These are phyloP conservation scores for Wallacemonas sp. DNA, from an alignment of 208 protist genomes.

Conservation along the genomic window DNA sequence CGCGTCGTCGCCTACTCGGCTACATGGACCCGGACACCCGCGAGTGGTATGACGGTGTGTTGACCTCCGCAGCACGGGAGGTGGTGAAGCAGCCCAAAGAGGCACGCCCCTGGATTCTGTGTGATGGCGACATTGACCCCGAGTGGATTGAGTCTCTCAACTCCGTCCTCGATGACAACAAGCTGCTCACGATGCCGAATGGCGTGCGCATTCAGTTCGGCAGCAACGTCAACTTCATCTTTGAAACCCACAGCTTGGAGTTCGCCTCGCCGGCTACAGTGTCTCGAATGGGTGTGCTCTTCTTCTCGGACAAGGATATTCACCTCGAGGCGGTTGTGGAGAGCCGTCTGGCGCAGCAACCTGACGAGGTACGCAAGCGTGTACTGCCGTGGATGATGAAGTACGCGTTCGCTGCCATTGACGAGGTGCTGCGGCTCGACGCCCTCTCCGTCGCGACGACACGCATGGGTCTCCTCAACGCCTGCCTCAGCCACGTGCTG, in stretches of 20 bases:
- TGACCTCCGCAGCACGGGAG: conserved; percentile 93
- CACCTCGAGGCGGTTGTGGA: conserved; percentile 83
- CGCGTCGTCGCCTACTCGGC: conserved; percentile 92
- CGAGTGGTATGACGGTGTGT: conserved; percentile 99
- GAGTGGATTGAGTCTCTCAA: conserved; percentile 99
- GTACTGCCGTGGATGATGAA: conserved; percentile 75
- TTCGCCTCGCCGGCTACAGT: conserved; percentile 99
- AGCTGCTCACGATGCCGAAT: conserved; percentile 97
- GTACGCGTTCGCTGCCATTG: conserved; percentile 81
- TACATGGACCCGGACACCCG: conserved; percentile 96
- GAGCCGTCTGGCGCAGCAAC: conserved; percentile 66
- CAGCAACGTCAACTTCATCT: conserved; percentile 94
- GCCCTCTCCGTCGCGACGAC: conserved; percentile 88
- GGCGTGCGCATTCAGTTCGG: conserved; percentile 97
- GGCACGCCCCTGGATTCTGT: conserved; percentile 91
- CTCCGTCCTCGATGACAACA: conserved; percentile 99
- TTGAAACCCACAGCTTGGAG: conserved; percentile 97
- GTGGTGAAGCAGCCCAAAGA: conserved; percentile 76
- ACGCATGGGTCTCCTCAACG: conserved; percentile 91
- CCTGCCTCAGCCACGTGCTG: conserved; percentile 67
- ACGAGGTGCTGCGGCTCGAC: conserved; percentile 58
- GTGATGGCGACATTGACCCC: conserved; percentile 98
- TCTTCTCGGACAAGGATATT: conserved; percentile 95
- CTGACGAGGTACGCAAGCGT: conserved; percentile 32
- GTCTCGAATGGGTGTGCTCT: conserved; percentile 96